Evolutionary conservation across 2,329 filamentous ascomycete genomes (phyloP).

Genomic region (Teratosphaeria viscida): DNA sequence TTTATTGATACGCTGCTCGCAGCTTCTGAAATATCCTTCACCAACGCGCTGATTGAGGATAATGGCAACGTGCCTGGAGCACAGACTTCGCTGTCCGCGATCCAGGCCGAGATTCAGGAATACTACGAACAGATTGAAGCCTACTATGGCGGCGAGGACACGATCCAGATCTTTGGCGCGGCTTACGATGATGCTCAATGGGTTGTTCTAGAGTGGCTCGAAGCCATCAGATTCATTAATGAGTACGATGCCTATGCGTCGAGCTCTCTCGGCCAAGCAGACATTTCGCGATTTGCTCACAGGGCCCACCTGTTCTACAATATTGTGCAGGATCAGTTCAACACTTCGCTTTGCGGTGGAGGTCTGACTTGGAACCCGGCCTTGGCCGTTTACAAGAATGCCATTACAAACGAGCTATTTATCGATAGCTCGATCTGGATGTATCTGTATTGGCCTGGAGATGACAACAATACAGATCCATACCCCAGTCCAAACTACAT

Average conservation of each 20-base stretch:
- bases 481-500: conserved; percentile 26
- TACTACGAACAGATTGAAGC: conserved; percentile 19
- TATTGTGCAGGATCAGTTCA: conserved; percentile 69
- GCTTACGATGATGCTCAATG: conserved; percentile 27
- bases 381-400: conserved; percentile 81
- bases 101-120: conserved; percentile 9
- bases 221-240: conserved; percentile 23
- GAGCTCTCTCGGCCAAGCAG: conserved; percentile 64
- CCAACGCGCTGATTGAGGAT: conserved; percentile 7
- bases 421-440: conserved; percentile 77
- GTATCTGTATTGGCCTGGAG: conserved; percentile 84
- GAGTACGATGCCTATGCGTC: conserved; percentile 16
- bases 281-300: conserved; percentile 67
- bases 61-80: conserved; percentile 6
- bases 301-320: conserved; percentile 83
- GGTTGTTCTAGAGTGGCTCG: conserved; percentile 26
- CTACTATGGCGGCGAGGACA: conserved; percentile 20
- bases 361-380: conserved; percentile 89
- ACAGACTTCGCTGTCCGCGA: conserved; percentile 4
- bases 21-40: conserved; percentile 13
- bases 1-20: conserved; percentile 18
- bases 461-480: conserved; percentile 46
- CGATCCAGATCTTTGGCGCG: conserved; percentile 21
- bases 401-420: conserved; percentile 89
- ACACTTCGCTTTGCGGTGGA: conserved; percentile 66